Conservation (phyloP, 2,329 filamentous ascomycete species). For the Furcasterigmium furcatum region DNA sequence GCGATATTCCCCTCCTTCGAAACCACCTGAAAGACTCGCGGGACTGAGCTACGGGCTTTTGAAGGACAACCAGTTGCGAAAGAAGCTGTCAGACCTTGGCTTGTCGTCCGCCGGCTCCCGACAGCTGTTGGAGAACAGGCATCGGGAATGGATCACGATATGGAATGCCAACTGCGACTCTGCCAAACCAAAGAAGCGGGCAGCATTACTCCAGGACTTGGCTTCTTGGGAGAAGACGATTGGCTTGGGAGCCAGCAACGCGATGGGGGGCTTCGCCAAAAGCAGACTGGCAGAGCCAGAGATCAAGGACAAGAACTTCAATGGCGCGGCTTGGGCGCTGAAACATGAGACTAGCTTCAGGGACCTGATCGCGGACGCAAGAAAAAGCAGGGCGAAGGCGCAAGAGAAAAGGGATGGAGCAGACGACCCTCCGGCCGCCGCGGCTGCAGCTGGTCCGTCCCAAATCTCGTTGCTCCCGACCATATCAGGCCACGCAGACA, state of each 20-base stretch:
- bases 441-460: too few relatives aligned
- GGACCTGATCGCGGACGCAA: constrained; percentile 74
- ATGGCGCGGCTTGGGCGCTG: constrained; percentile 70
- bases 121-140: constrained; percentile 70
- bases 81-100: constrained; percentile 78
- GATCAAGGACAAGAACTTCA: constrained; percentile 88
- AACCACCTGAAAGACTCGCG: constrained; percentile 61
- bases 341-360: constrained; percentile 75
- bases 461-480: too few relatives aligned
- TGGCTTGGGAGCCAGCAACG: constrained; percentile 19
- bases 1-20: constrained; percentile 2
- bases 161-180: constrained; percentile 98
- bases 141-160: constrained; percentile 90
- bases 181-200: constrained; percentile 63
- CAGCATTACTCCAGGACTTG: constrained; percentile 73
- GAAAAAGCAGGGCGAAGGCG: constrained; percentile 46
- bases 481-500: too few relatives aligned
- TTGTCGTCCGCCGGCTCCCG: constrained; percentile 69
- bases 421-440: too few relatives aligned
- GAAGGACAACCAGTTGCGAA: constrained; percentile 74
- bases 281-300: constrained; percentile 23
- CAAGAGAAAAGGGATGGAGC: constrained; percentile 19
- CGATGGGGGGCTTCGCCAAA: constrained; percentile 17
- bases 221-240: constrained; percentile 79
- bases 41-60: constrained; percentile 82